A percentile compares a stretch with the other conserved stretches of the same genome.
These are phyloP conservation scores for Ogataea henricii DNA, from an alignment of 805 yeast genomes.

Conservation along the genomic window DNA sequence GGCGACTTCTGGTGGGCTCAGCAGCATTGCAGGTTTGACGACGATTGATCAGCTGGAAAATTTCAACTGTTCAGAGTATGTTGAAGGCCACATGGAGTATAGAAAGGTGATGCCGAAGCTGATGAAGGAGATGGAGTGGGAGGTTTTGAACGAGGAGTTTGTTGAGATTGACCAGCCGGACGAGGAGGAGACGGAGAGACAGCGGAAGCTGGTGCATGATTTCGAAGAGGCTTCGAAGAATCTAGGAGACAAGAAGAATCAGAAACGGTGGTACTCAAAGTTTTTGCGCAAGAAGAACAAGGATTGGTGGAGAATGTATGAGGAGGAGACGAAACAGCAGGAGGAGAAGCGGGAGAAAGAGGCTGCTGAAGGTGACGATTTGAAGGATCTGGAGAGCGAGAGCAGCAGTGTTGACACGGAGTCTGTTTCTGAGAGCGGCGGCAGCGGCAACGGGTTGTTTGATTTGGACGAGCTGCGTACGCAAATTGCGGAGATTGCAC, in stretches of 20 bases:
- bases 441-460: constrained; percentile 37
- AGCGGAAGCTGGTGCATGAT: constrained; percentile 77
- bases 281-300: constrained; percentile 47
- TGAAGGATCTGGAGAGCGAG: constrained; percentile 15
- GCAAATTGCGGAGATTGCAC: constrained; percentile 48
- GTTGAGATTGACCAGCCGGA: constrained; percentile 96
- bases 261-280: constrained; percentile 46
- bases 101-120: constrained; percentile 90
- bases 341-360: constrained; percentile 26
- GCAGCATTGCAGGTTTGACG: constrained; percentile 88
- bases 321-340: constrained; percentile 40
- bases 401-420: background rate
- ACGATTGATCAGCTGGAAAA: constrained; percentile 79
- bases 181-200: constrained; percentile 81
- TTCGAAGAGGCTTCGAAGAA: constrained; percentile 74
- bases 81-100: constrained; percentile 97
- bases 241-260: constrained; percentile 49
- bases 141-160: constrained; percentile 85
- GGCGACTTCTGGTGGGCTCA: constrained; percentile 93
- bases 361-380: constrained; percentile 12
- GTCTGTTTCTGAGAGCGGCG: background rate
- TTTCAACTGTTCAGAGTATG: constrained; percentile 80
- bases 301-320: constrained; percentile 61
- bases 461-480: constrained; percentile 45
- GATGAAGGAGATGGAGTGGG: constrained; percentile 68